phyloP scores from a whole-genome alignment of 2,329 filamentous ascomycete species.

The Chaetomium globosum region DNA sequence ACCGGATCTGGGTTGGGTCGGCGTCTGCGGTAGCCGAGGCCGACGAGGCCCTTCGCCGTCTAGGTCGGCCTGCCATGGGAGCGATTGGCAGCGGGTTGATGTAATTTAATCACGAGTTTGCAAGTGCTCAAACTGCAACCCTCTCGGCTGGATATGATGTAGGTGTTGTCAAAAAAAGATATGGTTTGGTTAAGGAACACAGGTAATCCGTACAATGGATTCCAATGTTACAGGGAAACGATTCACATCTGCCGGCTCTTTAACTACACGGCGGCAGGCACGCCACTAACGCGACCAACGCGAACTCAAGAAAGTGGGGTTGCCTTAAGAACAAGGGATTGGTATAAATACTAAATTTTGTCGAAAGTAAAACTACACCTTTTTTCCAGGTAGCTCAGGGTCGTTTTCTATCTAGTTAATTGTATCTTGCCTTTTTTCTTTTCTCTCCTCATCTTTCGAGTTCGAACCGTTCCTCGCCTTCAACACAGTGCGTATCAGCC shows the following conservation, averaged over 20 bases:
- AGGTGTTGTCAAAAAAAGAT: background rate
- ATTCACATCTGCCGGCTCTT: constrained; percentile 18
- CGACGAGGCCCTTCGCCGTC: constrained; percentile 46
- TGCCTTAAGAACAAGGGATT: background rate
- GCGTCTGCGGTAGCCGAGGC: constrained; percentile 51
- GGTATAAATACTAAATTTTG: no score
- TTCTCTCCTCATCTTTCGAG: background rate
- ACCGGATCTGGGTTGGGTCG: constrained; percentile 43
- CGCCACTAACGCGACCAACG: constrained; percentile 17
- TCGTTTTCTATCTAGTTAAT: background rate
- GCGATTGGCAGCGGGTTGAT: background rate
- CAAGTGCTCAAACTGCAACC: no score
- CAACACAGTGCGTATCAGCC: background rate
- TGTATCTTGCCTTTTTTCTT: background rate
- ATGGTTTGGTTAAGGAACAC: background rate
- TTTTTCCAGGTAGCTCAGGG: no score
- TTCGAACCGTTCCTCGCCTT: no score
- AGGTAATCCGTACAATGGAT: no score
- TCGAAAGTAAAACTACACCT: no score
- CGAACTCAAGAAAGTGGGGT: constrained; percentile 3
- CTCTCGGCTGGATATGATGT: background rate
- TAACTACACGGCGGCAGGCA: constrained; percentile 11
- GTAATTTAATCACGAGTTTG: background rate
- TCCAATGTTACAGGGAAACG: no score
- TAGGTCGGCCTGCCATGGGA: constrained; percentile 39